Evolutionary conservation across 179 eudicot species (phyloP).

Genomic region (Silene noctiflora): DNA sequence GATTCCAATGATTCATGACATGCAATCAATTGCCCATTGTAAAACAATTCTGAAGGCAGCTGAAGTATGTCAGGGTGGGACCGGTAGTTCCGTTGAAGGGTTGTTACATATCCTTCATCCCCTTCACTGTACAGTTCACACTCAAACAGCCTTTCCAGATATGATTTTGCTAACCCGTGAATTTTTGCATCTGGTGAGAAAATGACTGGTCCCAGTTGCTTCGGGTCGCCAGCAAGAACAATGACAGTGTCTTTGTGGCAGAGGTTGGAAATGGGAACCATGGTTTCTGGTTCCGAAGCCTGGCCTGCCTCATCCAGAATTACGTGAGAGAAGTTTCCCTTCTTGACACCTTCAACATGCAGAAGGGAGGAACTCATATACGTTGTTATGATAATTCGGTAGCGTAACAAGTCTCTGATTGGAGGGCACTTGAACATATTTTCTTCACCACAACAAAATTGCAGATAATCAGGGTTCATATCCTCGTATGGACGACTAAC

Average conservation of each 20-base stretch:
- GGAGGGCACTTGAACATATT: constrained; percentile 54
- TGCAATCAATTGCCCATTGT: constrained; percentile 57
- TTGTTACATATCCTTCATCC: constrained; percentile 61
- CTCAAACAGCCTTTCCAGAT: constrained; percentile 66
- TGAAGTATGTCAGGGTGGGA: constrained; percentile 70
- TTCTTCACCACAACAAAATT: constrained; percentile 53
- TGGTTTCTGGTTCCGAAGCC: constrained; percentile 97
- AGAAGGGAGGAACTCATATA: constrained; percentile 68
- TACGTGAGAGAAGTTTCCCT: constrained; percentile 74
- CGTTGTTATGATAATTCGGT: constrained; percentile 66
- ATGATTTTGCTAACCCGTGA: constrained; percentile 67
- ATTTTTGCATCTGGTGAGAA: constrained; percentile 60
- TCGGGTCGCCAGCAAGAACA: constrained; percentile 92
- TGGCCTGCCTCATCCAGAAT: constrained; percentile 95
- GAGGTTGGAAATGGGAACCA: constrained; percentile 77
- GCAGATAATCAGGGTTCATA: constrained; percentile 42
- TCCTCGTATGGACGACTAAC: constrained; percentile 62
- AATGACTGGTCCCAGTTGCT: constrained; percentile 86
- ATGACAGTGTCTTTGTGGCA: constrained; percentile 47
- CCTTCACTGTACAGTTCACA: constrained; percentile 44
- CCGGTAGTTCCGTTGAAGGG: constrained; percentile 64
- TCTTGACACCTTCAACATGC: constrained; percentile 56
- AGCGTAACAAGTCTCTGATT: constrained; percentile 28
- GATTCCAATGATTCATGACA: constrained; percentile 35
- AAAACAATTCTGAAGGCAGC: constrained; percentile 77